Evolutionary conservation across 768 basidiomycete species (phyloP).

Genomic region (Suillus clintonianus): DNA sequence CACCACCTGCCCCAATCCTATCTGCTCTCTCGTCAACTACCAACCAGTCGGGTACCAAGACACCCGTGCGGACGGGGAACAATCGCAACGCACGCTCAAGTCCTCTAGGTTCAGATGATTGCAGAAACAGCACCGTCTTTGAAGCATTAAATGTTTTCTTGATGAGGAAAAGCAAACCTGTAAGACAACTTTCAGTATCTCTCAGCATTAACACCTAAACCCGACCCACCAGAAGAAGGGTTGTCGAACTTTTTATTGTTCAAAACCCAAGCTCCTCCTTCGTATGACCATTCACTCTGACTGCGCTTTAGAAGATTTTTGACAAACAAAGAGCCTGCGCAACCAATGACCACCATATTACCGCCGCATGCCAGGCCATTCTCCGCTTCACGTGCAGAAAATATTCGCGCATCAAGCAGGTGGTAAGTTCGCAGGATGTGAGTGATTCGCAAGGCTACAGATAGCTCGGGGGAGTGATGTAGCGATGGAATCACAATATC

Average conservation of each 20-base stretch:
- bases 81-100: conserved; percentile 70
- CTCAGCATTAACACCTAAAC: neutral
- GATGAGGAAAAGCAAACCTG: conserved; percentile 50
- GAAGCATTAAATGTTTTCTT: conserved; percentile 18
- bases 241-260: conserved; percentile 16
- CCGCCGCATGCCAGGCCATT: conserved; percentile 37
- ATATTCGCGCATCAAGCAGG: conserved; percentile 68
- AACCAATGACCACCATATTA: conserved; percentile 64
- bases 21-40: conserved; percentile 58
- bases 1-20: conserved; percentile 65
- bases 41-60: conserved; percentile 78
- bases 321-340: conserved; percentile 36
- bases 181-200: conserved; percentile 18
- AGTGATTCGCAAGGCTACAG: conserved; percentile 64
- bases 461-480: conserved; percentile 37
- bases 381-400: conserved; percentile 33
- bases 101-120: conserved; percentile 55
- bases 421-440: conserved; percentile 71
- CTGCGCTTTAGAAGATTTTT: conserved; percentile 30
- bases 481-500: conserved; percentile 54
- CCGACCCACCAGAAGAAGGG: conserved; percentile 20
- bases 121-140: conserved; percentile 54
- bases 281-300: conserved; percentile 17
- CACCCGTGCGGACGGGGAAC: conserved; percentile 85
- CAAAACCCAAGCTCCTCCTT: conserved; percentile 20